phyloP scores from a whole-genome alignment of 164 flowering plant genomes.

The Amborella trichopoda region DNA sequence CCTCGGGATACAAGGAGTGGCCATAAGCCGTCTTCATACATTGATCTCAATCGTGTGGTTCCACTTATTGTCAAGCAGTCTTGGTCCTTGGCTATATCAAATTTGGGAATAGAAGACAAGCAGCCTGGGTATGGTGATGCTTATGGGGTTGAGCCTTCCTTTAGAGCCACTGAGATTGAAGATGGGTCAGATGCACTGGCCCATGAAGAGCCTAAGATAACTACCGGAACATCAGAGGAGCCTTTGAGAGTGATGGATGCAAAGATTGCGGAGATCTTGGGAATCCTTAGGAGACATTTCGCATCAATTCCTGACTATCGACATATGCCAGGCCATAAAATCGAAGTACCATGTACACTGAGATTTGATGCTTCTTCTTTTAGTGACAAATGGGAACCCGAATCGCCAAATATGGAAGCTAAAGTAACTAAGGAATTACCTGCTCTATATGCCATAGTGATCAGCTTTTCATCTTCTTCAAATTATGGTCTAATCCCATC shows the following conservation, averaged over 20 bases:
- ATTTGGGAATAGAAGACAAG: constrained; percentile 20
- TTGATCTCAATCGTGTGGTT: constrained; percentile 51
- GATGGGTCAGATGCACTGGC: constrained; percentile 14
- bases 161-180: constrained; percentile 16
- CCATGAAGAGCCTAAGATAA: constrained; percentile 16
- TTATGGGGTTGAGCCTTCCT: constrained; percentile 28
- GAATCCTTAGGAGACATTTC: constrained; percentile 57
- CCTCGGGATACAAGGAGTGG: constrained; percentile 40
- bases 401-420: constrained; percentile 12
- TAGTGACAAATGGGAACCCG: constrained; percentile 34
- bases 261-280: constrained; percentile 49
- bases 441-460: constrained; percentile 76
- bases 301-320: constrained; percentile 78
- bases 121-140: constrained; percentile 22
- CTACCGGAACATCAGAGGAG: constrained; percentile 19
- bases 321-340: constrained; percentile 71
- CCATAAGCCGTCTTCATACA: constrained; percentile 48
- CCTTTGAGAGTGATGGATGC: constrained; percentile 87
- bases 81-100: constrained; percentile 68
- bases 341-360: constrained; percentile 49
- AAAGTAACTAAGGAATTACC: constrained; percentile 45
- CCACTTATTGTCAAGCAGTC: constrained; percentile 74
- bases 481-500: constrained; percentile 80
- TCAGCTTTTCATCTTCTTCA: constrained; percentile 70
- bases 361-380: constrained; percentile 66